Percentiles rank a stretch among this genome's conserved stretches.
phyloP scores from a whole-genome alignment of 2,329 filamentous ascomycete genomes.

The Colletotrichum tamarilloi region DNA sequence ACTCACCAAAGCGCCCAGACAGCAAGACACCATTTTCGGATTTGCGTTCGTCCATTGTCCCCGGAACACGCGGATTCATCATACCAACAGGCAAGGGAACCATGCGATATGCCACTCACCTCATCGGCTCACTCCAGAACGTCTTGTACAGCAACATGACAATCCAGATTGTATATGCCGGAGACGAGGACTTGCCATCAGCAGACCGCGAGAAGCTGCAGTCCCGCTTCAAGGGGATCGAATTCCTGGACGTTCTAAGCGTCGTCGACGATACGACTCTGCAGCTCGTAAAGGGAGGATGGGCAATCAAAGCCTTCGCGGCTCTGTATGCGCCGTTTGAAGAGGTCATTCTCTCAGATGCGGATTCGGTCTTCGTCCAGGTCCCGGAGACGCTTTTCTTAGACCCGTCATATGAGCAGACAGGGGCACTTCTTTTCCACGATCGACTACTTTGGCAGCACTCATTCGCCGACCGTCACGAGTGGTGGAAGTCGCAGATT shows the following conservation, averaged over 20 bases:
- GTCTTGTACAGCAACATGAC: conserved; percentile 44
- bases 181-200: conserved; percentile 44
- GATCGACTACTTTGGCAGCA: conserved; percentile 52
- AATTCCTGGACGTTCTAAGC: conserved; percentile 46
- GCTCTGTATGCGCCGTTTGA: conserved; percentile 47
- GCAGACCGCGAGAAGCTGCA: conserved; percentile 40
- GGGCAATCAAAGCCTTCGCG: conserved; percentile 55
- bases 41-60: conserved; percentile 32
- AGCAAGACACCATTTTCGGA: conserved; percentile 36
- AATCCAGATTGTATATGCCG: conserved; percentile 50
- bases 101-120: conserved; percentile 48
- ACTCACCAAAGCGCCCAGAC: not conserved
- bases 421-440: conserved; percentile 51
- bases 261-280: conserved; percentile 46
- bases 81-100: conserved; percentile 46
- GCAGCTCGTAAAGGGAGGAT: conserved; percentile 44
- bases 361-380: conserved; percentile 53
- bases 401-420: conserved; percentile 44
- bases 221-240: conserved; percentile 39
- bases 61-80: conserved; percentile 45
- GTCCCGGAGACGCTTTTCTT: conserved; percentile 45
- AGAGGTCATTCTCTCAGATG: conserved; percentile 51
- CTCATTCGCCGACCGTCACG: conserved; percentile 45
- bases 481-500: conserved; percentile 53
- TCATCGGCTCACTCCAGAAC: conserved; percentile 44